Percentiles rank a stretch among this genome's conserved stretches.
phyloP scores from a whole-genome alignment of 2,329 filamentous ascomycete genomes.

The Arachnomyces sp. region DNA sequence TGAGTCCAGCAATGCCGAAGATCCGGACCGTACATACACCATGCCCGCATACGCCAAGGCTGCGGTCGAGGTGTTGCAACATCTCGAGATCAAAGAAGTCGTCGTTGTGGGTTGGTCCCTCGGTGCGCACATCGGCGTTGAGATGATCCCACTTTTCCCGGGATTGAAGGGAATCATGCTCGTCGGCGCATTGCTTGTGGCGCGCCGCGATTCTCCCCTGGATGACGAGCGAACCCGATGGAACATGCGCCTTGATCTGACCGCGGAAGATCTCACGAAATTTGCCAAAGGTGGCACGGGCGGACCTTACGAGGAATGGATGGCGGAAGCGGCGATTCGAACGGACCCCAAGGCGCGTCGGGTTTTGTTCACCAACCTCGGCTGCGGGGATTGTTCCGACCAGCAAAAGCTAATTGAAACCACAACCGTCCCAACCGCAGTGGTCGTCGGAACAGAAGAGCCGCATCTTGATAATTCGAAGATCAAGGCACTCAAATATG shows the following conservation, averaged over 20 bases:
- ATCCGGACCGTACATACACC: constrained; percentile 19
- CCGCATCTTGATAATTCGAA: background rate
- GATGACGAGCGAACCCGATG: background rate
- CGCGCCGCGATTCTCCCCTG: background rate
- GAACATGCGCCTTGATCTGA: constrained; percentile 1
- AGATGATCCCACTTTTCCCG: constrained; percentile 20
- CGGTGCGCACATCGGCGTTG: constrained; percentile 20
- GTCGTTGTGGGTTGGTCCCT: constrained; percentile 27
- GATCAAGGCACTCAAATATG: constrained; percentile 4
- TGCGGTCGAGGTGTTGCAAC: constrained; percentile 21
- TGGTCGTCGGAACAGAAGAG: constrained; percentile 1
- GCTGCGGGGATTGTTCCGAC: constrained; percentile 1
- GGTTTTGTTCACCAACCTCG: constrained; percentile 1
- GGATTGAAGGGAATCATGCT: constrained; percentile 20
- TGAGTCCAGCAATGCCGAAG: constrained; percentile 19
- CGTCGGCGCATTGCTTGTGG: constrained; percentile 18
- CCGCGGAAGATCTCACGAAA: background rate
- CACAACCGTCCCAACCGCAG: constrained; percentile 1
- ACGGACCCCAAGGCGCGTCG: background rate
- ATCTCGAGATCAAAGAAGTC: constrained; percentile 16
- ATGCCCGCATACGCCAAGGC: constrained; percentile 25
- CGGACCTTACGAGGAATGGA: constrained; percentile 1
- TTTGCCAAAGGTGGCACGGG: background rate
- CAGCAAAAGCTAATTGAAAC: constrained; percentile 1
- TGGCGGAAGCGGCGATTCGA: background rate